These are phyloP conservation scores for Globisporangium parvum DNA, from an alignment of 352 stramenopile species.

Conservation along the genomic window DNA sequence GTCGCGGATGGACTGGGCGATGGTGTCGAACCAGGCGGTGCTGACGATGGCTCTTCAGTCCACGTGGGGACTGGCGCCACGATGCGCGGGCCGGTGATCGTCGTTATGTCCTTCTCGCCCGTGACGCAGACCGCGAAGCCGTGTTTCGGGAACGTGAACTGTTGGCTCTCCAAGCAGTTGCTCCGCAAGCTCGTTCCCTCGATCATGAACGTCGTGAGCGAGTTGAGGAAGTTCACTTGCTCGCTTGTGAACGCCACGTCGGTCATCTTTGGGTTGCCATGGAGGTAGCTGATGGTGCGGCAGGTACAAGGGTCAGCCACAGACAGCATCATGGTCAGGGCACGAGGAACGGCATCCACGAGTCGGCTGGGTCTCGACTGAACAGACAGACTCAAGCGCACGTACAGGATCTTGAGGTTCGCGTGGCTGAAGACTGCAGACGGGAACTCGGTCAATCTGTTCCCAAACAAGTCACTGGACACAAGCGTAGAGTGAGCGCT, in stretches of 20 bases:
- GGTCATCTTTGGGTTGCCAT: neutral
- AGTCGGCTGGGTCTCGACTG: no score
- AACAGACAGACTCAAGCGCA: neutral
- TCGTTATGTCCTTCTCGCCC: no score
- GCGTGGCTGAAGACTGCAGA: conserved; percentile 2
- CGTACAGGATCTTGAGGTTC: conserved; percentile 7
- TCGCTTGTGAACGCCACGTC: conserved; percentile 4
- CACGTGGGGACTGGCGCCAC: no score
- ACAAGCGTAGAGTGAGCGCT: neutral
- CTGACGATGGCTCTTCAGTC: no score
- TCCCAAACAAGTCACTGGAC: neutral
- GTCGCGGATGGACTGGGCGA: no score
- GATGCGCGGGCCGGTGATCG: no score
- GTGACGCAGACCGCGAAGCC: no score
- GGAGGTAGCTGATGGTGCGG: neutral
- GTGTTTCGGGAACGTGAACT: neutral
- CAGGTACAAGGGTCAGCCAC: no score
- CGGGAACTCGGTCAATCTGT: conserved; percentile 2
- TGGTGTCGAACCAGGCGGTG: no score
- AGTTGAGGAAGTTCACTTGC: conserved; percentile 8
- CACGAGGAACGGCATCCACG: no score
- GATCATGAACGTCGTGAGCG: neutral
- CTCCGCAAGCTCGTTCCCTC: neutral
- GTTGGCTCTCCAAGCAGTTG: neutral
- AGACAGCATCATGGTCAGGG: no score